Base-by-base conservation (phyloP, 139 green algal species). In the Volvox reticuliferus region DNA sequence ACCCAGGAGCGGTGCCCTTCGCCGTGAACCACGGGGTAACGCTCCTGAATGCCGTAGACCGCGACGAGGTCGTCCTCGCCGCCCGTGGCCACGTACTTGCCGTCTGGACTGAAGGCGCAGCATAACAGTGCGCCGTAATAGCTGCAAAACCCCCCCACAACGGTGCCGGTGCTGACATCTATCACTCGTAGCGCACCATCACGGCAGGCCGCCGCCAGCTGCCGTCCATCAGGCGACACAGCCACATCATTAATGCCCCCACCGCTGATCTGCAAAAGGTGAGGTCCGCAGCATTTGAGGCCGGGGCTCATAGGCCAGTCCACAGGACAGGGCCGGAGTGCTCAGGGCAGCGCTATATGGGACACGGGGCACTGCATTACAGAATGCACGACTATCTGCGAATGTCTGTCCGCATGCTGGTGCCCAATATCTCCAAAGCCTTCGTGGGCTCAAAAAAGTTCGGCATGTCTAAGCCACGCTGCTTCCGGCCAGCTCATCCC, bases 51-150 rank as follows among this genome's bases (percentile, higher is more conserved):
- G 88, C 93, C 93, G 89, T 96, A 99, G 14, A 99, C 85, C 13
- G 93, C 50, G n/a, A 99, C 95, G 63, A 99, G 93, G 89, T 99
- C 98, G 77, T 99, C 98, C 91, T 99, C 98, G 0, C 98, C 97
- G 0, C 98, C 98, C 3, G 96, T 92, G 0, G 97, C 96, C 65
- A 99, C 91, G 84, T 97, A 98, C 18, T 81, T 91, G 9, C 95
- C 94, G 83, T 99, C 97, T 16, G 88, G 89, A 89, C 94, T 98
- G 96, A 97, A 99, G n/a, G 95, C 93, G 62, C 95, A 97, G 94
- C 98, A 99, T 32, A 97, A 91, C 75, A 97, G 89, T 20, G 95
- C 96, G 35, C 98, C 98, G 91, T 98, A 99, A 92, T 99, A 99
- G 89, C 92, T 97, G 92, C 97, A 92, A 63, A 79, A 88, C 33